These are phyloP conservation scores for Hirsutella minnesotensis DNA, from an alignment of 2,329 filamentous ascomycete genomes.

Conservation along the genomic window DNA sequence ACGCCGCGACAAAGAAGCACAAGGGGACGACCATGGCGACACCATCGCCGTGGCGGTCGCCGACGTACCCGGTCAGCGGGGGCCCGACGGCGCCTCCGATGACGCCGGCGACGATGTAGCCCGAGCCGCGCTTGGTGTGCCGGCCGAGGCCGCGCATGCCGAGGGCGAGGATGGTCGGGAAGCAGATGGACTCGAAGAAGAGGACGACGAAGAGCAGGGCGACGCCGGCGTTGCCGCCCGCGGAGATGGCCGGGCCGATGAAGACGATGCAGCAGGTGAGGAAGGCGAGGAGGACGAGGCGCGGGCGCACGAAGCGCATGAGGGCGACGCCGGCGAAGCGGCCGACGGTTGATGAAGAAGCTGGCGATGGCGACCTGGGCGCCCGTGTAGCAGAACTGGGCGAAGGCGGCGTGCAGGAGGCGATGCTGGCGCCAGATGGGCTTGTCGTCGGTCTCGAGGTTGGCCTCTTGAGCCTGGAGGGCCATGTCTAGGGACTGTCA, in stretches of 20 bases:
- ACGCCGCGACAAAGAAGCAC: constrained; percentile 43
- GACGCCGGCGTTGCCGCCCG: constrained; percentile 33
- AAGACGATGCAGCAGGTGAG: constrained; percentile 55
- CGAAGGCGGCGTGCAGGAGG: constrained; percentile 63
- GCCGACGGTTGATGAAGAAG: constrained; percentile 64
- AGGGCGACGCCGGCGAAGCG: constrained; percentile 55
- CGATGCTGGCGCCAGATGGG: constrained; percentile 61
- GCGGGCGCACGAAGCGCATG: constrained; percentile 56
- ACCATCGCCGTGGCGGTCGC: constrained; percentile 48
- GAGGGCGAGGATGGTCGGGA: constrained; percentile 70
- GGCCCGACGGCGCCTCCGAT: constrained; percentile 64
- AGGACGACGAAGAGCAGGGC: constrained; percentile 57
- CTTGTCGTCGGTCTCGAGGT: constrained; percentile 32
- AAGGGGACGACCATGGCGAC: constrained; percentile 57
- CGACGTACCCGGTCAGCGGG: constrained; percentile 55
- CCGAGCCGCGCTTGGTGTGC: constrained; percentile 66
- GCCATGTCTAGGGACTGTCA: constrained; percentile 50
- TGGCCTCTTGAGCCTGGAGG: constrained; percentile 42
- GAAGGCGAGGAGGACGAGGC: constrained; percentile 56
- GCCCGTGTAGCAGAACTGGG: constrained; percentile 70
- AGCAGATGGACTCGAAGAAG: constrained; percentile 73
- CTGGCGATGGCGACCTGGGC: constrained; percentile 54
- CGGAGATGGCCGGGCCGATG: constrained; percentile 34
- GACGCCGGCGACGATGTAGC: constrained; percentile 57
- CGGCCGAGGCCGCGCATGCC: constrained; percentile 65